Evolutionary conservation across 805 yeast genomes (phyloP).

Genomic region (Kuraishia piskuri): DNA sequence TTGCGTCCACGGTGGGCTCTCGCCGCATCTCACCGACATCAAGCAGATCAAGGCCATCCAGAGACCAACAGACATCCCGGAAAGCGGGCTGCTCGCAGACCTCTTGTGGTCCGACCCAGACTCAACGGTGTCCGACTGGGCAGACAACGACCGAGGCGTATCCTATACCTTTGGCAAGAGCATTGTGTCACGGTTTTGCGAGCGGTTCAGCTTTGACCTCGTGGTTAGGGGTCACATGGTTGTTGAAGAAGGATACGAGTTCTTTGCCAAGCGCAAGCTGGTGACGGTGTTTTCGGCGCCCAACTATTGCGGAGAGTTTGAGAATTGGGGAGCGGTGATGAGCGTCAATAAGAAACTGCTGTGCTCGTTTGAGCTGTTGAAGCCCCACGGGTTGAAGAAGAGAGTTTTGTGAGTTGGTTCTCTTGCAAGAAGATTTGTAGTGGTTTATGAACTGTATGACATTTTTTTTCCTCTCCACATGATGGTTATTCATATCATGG

Average conservation of each 20-base stretch:
- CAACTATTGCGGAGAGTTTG: slow-evolving; percentile 75
- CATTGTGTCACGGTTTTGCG: slow-evolving; percentile 63
- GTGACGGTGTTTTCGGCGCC: slow-evolving; percentile 82
- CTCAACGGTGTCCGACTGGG: slow-evolving; percentile 51
- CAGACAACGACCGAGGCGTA: slow-evolving; percentile 77
- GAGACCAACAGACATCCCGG: slow-evolving; percentile 82
- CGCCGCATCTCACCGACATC: slow-evolving; percentile 59
- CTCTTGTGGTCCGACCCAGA: slow-evolving; percentile 82
- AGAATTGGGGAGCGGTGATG: slow-evolving; percentile 77
- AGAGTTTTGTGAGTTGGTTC: background rate
- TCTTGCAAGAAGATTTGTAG: background rate
- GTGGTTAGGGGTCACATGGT: slow-evolving; percentile 86
- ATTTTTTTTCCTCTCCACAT: background rate
- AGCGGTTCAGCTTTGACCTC: slow-evolving; percentile 62
- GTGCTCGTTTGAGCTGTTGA: slow-evolving; percentile 64
- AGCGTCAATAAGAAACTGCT: slow-evolving; percentile 57
- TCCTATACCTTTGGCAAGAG: slow-evolving; percentile 69
- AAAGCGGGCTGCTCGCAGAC: slow-evolving; percentile 69
- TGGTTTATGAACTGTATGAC: background rate
- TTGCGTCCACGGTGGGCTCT: slow-evolving; percentile 65
- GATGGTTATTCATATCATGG: background rate
- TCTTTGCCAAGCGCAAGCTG: slow-evolving; percentile 62
- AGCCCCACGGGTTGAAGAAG: slow-evolving; percentile 29
- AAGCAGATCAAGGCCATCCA: slow-evolving; percentile 63
- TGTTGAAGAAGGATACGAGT: slow-evolving; percentile 83